Base-by-base conservation (phyloP, 2,329 filamentous ascomycete species). In the Aspergillus calidoustus region DNA sequence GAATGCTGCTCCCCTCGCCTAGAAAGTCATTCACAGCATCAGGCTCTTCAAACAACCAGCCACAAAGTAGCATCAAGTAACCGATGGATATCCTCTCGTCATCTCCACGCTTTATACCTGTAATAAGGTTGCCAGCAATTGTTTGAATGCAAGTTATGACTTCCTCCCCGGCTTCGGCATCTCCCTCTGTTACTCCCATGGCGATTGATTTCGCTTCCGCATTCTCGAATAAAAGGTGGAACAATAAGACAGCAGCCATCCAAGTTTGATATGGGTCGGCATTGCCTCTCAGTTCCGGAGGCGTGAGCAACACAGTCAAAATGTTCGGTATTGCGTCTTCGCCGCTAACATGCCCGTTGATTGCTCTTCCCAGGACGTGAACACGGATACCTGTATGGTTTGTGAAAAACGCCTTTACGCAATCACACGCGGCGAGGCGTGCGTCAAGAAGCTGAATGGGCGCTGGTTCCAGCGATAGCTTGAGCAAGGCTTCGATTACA, bases 91-190 rank as follows among this genome's bases (percentile, higher is more conserved):
- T 85, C 31, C 93, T 86, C 68, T 91, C 86, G 71, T 98, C 92
- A 53, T 93, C 89, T 15, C 86, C 86, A 44, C 89, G 86, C 68
- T 92, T 88, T 17, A 97, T 82, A 4, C 91, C 90, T 55, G 88
- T 87, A 38, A 96, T 86, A n/a, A 99, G 82, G 72, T 97, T 94
- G 4, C 91, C 90, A 8, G 93, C 87, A 62, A 98, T 86, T 1
- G 89, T 90, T 76, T 99, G 95, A 54, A 99, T 92, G 71, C 92
- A 92, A 0, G 94, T 97, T 13, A 99, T 90, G 13, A 97, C 92
- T 76, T 99, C 95, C 79, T 99, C 95, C 4, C 94, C 95, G 68
- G 85, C 91, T 38, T 90, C 89, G 23, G 91, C 91, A 75, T 98
- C 92, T 11, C 95, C 95, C 77, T 98, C 94, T 0, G 89, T 92